Percentiles rank a stretch among this genome's conserved stretches.
These are phyloP conservation scores for Alnus glutinosa DNA, from an alignment of 306 rosid genomes.

Conservation along the genomic window DNA sequence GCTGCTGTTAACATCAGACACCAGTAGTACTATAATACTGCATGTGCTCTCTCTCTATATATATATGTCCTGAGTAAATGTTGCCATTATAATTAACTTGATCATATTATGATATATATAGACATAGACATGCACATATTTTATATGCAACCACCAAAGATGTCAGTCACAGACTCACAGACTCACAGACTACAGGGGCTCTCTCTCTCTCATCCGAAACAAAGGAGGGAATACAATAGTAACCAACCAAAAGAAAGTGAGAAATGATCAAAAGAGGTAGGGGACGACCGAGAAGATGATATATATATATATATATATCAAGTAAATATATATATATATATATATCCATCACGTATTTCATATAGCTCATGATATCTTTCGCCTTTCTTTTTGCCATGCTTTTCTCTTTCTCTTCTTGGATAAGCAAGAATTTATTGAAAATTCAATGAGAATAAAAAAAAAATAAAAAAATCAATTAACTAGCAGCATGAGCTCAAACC, in stretches of 20 bases:
- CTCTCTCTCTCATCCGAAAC: too few relatives aligned
- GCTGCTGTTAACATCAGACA: not conserved
- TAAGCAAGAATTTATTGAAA: too few relatives aligned
- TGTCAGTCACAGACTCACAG: not conserved
- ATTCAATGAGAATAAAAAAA: too few relatives aligned
- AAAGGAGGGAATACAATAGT: too few relatives aligned
- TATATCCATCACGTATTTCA: not conserved
- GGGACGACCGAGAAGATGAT: not conserved
- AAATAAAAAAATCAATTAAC: too few relatives aligned
- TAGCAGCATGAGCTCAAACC: too few relatives aligned
- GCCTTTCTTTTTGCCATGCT: not conserved
- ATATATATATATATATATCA: too few relatives aligned
- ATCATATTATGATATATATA: not conserved
- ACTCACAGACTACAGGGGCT: not conserved
- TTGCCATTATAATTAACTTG: not conserved
- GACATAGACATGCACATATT: not conserved
- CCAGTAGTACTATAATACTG: too few relatives aligned
- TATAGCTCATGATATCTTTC: not conserved
- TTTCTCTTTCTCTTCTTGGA: too few relatives aligned
- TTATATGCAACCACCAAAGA: not conserved
- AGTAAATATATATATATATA: not conserved
- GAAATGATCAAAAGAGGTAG: not conserved
- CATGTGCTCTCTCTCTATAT: too few relatives aligned
- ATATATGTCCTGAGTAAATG: not conserved
- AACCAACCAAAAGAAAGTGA: not conserved